These are phyloP conservation scores for Austroboletus novae-zelandiae DNA, from an alignment of 1,284 basidiomycete genomes.

Conservation along the genomic window DNA sequence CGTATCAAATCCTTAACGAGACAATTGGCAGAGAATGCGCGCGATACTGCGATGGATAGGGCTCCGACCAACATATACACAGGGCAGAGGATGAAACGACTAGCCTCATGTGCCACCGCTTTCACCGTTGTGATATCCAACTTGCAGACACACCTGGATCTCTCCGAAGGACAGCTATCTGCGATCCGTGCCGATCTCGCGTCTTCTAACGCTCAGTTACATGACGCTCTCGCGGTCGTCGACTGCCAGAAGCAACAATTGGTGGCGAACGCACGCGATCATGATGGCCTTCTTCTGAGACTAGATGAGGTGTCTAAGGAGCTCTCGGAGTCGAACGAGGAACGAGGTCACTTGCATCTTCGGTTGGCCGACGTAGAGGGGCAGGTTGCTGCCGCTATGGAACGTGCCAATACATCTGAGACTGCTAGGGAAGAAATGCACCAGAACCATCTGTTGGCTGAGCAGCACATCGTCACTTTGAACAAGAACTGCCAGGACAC, in stretches of 20 bases:
- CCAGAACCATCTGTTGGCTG: slow-evolving; percentile 21
- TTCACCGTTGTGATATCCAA: slow-evolving; percentile 38
- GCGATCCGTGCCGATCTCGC: slow-evolving; percentile 11
- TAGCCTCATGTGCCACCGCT: slow-evolving; percentile 32
- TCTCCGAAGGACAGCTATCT: slow-evolving; percentile 19
- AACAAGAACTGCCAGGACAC: slow-evolving; percentile 46
- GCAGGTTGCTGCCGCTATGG: slow-evolving; percentile 32
- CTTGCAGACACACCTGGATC: slow-evolving; percentile 31
- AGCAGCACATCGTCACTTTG: slow-evolving; percentile 38
- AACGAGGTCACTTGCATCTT: slow-evolving; percentile 11
- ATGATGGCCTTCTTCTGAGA: slow-evolving; percentile 10
- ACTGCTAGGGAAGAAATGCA: slow-evolving; percentile 38
- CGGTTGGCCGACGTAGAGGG: slow-evolving; percentile 24
- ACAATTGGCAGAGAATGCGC: slow-evolving; percentile 15
- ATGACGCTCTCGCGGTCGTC: slow-evolving; percentile 16
- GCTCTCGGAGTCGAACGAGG: slow-evolving; percentile 20
- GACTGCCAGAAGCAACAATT: slow-evolving; percentile 12
- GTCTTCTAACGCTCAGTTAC: slow-evolving; percentile 14
- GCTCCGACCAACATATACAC: neutral
- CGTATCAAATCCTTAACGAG: slow-evolving; percentile 29
- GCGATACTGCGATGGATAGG: neutral
- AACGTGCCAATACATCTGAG: slow-evolving; percentile 32
- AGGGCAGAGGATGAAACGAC: slow-evolving; percentile 26
- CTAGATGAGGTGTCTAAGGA: slow-evolving; percentile 16
- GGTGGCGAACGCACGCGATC: slow-evolving; percentile 7